phyloP scores from a whole-genome alignment of 2,329 filamentous ascomycete genomes.

The Lachnellula occidentalis region DNA sequence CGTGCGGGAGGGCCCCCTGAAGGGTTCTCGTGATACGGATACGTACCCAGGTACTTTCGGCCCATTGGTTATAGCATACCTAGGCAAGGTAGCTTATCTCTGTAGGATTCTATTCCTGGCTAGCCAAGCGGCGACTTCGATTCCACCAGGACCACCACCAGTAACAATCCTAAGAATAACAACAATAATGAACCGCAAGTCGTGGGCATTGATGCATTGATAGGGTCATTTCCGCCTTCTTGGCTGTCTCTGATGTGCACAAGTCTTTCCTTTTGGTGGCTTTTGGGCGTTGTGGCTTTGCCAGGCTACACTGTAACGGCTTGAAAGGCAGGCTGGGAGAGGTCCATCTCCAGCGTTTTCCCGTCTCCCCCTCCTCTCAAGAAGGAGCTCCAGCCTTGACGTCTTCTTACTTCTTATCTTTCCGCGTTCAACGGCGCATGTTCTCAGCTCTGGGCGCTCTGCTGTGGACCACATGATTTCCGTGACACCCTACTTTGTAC shows the following conservation, averaged over 20 bases:
- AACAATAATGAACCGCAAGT: no score
- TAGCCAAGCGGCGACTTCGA: no score
- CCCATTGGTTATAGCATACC: no score
- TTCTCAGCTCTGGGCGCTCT: neutral
- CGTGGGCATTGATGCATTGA: no score
- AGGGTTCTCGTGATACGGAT: no score
- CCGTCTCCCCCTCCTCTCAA: neutral
- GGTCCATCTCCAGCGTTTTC: neutral
- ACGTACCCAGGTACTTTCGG: no score
- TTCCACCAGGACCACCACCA: no score
- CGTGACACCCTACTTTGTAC: neutral
- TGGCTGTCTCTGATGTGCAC: neutral
- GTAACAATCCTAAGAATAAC: no score
- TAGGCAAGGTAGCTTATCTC: no score
- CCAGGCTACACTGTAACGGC: neutral
- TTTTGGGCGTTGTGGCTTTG: neutral
- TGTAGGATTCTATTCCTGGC: no score
- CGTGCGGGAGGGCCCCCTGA: no score
- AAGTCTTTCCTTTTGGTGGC: neutral
- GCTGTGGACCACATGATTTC: neutral
- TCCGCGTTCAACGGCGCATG: slow-evolving; percentile 7
- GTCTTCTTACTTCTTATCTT: slow-evolving; percentile 14
- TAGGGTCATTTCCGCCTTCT: no score
- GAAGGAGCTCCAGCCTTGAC: neutral
- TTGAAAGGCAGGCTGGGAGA: neutral